Evolutionary conservation across 2,329 filamentous ascomycete genomes (phyloP).

Genomic region (Knufia petricola): DNA sequence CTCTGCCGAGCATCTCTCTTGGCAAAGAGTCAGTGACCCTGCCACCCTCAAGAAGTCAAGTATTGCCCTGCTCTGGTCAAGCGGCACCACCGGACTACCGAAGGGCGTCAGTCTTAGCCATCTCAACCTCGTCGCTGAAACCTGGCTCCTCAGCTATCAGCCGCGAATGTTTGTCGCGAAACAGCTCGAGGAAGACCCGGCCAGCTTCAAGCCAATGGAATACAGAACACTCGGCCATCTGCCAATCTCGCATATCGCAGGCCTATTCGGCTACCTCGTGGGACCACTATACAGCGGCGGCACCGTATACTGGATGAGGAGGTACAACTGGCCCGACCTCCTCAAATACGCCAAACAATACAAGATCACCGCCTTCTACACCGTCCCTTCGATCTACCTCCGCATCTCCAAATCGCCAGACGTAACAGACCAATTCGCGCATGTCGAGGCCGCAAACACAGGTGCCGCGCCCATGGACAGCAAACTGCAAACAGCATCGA

Average conservation of each 20-base stretch:
- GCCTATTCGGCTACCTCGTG: slow-evolving; percentile 39
- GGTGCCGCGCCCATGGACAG: slow-evolving; percentile 50
- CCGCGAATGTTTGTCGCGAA: slow-evolving; percentile 21
- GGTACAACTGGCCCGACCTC: slow-evolving; percentile 49
- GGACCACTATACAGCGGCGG: slow-evolving; percentile 39
- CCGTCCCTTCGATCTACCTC: slow-evolving; percentile 52
- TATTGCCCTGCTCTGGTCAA: slow-evolving; percentile 38
- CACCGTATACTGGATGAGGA: slow-evolving; percentile 53
- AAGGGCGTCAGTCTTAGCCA: slow-evolving; percentile 39
- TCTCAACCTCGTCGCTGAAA: slow-evolving; percentile 35
- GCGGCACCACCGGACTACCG: slow-evolving; percentile 39
- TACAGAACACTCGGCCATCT: slow-evolving; percentile 38
- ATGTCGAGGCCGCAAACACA: slow-evolving; percentile 38
- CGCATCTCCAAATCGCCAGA: slow-evolving; percentile 48
- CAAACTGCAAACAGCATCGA: slow-evolving; percentile 44
- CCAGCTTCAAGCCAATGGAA: slow-evolving; percentile 15
- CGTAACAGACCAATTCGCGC: slow-evolving; percentile 48
- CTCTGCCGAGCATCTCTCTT: slow-evolving; percentile 36
- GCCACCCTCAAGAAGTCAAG: slow-evolving; percentile 37
- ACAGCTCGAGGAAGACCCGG: slow-evolving; percentile 26
- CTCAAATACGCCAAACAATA: slow-evolving; percentile 43
- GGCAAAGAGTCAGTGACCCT: slow-evolving; percentile 46
- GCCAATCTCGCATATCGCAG: slow-evolving; percentile 40
- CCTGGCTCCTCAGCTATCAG: slow-evolving; percentile 16
- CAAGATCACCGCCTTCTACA: slow-evolving; percentile 46